These are phyloP conservation scores for Cyclotella choctawhatcheeana DNA, from an alignment of 108 stramenopile genomes.

Conservation along the genomic window DNA sequence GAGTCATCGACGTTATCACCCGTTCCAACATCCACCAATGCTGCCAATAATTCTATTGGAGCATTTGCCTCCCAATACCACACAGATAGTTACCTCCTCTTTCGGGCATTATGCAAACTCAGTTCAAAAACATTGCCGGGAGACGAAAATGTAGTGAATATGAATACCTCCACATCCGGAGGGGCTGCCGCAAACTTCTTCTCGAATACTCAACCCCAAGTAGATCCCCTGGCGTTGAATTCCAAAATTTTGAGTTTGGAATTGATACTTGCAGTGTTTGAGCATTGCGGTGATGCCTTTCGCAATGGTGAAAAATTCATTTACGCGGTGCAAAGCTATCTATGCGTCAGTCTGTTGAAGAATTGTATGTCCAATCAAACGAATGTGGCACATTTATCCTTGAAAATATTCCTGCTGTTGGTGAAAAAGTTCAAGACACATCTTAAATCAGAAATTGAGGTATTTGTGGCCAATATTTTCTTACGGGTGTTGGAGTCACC, in stretches of 20 bases:
- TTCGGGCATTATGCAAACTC: conserved; percentile 95
- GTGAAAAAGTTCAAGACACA: conserved; percentile 93
- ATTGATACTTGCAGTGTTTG: conserved; percentile 88
- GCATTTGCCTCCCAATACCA: conserved; percentile 87
- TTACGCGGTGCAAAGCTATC: conserved; percentile 90
- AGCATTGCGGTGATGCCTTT: conserved; percentile 84
- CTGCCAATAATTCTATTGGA: conserved; percentile 22
- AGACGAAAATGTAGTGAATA: conserved; percentile 52
- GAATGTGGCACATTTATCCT: conserved; percentile 90
- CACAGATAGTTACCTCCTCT: conserved; percentile 93
- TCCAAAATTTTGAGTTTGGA: conserved; percentile 94
- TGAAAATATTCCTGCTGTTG: conserved; percentile 95
- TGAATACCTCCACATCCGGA: conserved; percentile 4
- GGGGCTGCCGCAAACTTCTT: conserved; percentile 42
- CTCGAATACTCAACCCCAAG: conserved; percentile 35
- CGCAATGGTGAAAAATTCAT: conserved; percentile 88
- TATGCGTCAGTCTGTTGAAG: conserved; percentile 93
- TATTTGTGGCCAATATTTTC: conserved; percentile 97
- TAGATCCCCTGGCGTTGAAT: conserved; percentile 85
- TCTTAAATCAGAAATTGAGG: conserved; percentile 95
- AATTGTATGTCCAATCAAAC: conserved; percentile 95
- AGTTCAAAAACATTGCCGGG: conserved; percentile 86
- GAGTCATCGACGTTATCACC: conserved; percentile 1
- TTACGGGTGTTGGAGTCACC: conserved; percentile 93
- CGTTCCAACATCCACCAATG: conserved; percentile 11